Base-by-base conservation (phyloP, 805 yeast genomes). In the Clavispora fructus region DNA sequence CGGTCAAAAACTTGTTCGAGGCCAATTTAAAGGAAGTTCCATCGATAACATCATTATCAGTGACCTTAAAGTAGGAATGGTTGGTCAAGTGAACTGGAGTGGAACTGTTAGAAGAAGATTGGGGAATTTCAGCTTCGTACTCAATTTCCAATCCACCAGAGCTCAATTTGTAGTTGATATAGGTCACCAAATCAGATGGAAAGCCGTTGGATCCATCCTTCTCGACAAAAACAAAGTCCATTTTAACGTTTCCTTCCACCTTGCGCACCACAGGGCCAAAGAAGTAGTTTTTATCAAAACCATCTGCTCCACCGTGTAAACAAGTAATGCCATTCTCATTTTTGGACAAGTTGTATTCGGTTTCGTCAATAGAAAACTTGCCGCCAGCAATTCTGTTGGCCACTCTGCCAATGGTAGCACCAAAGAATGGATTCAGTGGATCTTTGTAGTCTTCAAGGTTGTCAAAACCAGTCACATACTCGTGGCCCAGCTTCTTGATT, bases 391-490 rank as follows among this genome's bases (percentile, higher is more conserved):
- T 74, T 47, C 88, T 71, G 60, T 83, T 83, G 44, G 87, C 87
- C 48, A 70, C 75, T 39, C 88, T 71, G 27, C 89, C 89, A 35
- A 82, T 74, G 16, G 85, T 77, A 27, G 86, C 79, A 32, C 87
- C 87, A 46, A 82, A 71, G 58, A 68, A 80, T 16, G 81, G 79
- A 55, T 77, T 74, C 29, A 40, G 35, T 8, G 47, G 12, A 13
- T 28, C 48, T 26, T 52, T 46, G 53, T 69, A 71, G 38, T 60
- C 63, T 6, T 44, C 52, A 27, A 67, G 69, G 35, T 60, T 55
- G 5, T 65, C 64, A 47, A 68, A 75, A 6, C 75, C 75, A 40
- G 64, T 55, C 4, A 69, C 74, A 31, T 75, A 63, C 16, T 66
- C 61, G 40, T 62, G 62, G 4, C 73, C 77, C 38, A 69, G 62